A percentile compares a stretch with the other conserved stretches of the same genome.
phyloP scores from a whole-genome alignment of 1,284 basidiomycete genomes.

The Ceratobasidium sp. region DNA sequence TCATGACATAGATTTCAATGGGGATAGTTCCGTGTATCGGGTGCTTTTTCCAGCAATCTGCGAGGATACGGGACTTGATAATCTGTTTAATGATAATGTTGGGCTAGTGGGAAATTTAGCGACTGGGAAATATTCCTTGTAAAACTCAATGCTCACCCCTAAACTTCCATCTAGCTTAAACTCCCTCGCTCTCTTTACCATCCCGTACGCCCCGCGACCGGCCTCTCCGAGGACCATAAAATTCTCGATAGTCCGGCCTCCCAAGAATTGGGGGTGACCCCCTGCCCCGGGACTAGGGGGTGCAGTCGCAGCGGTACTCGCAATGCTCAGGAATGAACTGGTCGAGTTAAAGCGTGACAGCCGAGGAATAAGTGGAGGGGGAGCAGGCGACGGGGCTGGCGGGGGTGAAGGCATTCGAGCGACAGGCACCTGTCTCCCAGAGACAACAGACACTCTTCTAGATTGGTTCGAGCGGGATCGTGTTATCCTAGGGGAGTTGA shows the following conservation, averaged over 20 bases:
- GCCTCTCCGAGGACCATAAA: slow-evolving; percentile 88
- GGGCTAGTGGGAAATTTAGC: slow-evolving; percentile 54
- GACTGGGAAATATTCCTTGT: slow-evolving; percentile 63
- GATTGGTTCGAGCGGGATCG: slow-evolving; percentile 54
- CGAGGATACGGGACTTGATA: slow-evolving; percentile 97
- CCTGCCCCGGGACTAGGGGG: slow-evolving; percentile 35
- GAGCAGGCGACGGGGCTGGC: slow-evolving; percentile 35
- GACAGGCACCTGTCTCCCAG: slow-evolving; percentile 29
- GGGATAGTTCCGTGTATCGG: slow-evolving; percentile 95
- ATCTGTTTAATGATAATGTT: slow-evolving; percentile 95
- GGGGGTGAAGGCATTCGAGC: slow-evolving; percentile 34
- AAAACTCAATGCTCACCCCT: slow-evolving; percentile 71
- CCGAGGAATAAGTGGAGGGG: slow-evolving; percentile 30
- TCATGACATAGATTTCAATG: slow-evolving; percentile 99
- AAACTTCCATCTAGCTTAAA: slow-evolving; percentile 78
- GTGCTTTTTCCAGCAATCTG: slow-evolving; percentile 99
- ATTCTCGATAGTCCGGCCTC: slow-evolving; percentile 76
- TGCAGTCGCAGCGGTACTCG: slow-evolving; percentile 63
- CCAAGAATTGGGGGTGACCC: slow-evolving; percentile 51
- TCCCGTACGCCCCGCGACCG: slow-evolving; percentile 95
- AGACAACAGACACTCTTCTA: slow-evolving; percentile 29
- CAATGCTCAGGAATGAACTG: slow-evolving; percentile 54
- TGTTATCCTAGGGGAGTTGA: slow-evolving; percentile 50
- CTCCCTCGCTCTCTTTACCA: slow-evolving; percentile 91
- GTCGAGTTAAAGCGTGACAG: slow-evolving; percentile 37